phyloP scores from a whole-genome alignment of 2,329 filamentous ascomycete species.

The Botryotinia convoluta region DNA sequence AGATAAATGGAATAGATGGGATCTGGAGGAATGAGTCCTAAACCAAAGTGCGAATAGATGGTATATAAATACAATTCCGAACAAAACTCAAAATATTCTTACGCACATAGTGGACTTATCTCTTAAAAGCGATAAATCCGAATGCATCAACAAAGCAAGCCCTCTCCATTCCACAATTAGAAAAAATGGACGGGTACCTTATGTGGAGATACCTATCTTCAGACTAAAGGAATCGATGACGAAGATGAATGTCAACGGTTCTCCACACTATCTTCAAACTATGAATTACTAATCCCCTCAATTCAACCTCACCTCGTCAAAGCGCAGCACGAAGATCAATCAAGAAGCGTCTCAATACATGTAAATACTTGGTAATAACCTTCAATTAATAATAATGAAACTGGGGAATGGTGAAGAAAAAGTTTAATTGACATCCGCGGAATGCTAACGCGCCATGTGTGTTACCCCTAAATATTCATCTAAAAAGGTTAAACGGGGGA shows the following conservation, averaged over 20 bases:
- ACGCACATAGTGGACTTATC: not conserved
- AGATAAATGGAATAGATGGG: not conserved
- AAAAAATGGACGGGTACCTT: not conserved
- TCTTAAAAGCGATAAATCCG: slow-evolving; percentile 3
- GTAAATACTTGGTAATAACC: not conserved
- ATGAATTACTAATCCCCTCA: not conserved
- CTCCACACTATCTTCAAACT: not conserved
- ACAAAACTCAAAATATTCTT: not conserved
- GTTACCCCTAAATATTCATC: not conserved
- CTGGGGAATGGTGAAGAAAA: not conserved
- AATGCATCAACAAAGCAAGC: not conserved
- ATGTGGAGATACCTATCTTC: not conserved
- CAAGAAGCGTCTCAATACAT: not conserved
- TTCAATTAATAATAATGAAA: not conserved
- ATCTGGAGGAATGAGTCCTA: not conserved
- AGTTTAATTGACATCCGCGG: not conserved
- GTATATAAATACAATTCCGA: not conserved
- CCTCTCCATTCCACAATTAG: not conserved
- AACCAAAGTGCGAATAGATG: not conserved
- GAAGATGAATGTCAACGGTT: not conserved
- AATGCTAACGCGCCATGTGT: not conserved
- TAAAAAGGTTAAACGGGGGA: not conserved
- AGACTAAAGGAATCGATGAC: not conserved
- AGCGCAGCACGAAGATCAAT: not conserved
- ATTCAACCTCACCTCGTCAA: not conserved